Conservation (phyloP, 2,329 filamentous ascomycete species). For the Fusarium bactridioides region DNA sequence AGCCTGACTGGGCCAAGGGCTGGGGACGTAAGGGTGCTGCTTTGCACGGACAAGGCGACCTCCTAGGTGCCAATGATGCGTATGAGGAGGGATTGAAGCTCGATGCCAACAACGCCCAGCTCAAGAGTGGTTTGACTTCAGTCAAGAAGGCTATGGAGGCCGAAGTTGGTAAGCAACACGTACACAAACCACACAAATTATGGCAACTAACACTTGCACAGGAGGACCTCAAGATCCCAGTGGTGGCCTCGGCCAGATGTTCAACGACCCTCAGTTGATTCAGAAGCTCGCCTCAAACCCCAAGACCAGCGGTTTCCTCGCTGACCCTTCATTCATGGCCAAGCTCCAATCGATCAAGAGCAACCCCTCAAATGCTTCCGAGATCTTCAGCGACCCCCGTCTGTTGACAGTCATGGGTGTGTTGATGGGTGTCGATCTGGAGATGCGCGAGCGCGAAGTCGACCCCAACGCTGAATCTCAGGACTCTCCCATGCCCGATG, state of each 20-base stretch:
- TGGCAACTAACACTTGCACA: constrained; percentile 14
- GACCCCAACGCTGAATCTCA: constrained; percentile 47
- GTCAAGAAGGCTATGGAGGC: constrained; percentile 88
- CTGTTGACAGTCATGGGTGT: constrained; percentile 96
- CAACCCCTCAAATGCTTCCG: constrained; percentile 81
- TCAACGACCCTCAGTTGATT: constrained; percentile 89
- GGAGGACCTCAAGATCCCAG: constrained; percentile 63
- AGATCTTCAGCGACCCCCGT: constrained; percentile 86
- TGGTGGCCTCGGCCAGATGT: constrained; percentile 87
- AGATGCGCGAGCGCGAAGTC: constrained; percentile 48
- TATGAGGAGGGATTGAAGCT: constrained; percentile 95
- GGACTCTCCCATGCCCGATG: constrained; percentile 82
- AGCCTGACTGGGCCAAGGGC: constrained; percentile 98
- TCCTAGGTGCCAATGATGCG: constrained; percentile 85
- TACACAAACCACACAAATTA: neutral
- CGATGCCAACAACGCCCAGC: constrained; percentile 89
- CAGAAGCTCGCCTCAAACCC: constrained; percentile 93
- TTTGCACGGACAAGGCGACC: constrained; percentile 84
- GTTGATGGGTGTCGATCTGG: constrained; percentile 92
- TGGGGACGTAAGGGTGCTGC: constrained; percentile 94
- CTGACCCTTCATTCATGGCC: constrained; percentile 86
- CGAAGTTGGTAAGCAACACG: constrained; percentile 46
- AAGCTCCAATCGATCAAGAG: constrained; percentile 84
- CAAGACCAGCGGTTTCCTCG: constrained; percentile 84
- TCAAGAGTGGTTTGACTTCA: constrained; percentile 85